Conservation (phyloP, 2,329 filamentous ascomycete species). For the Epichloe elymi region DNA sequence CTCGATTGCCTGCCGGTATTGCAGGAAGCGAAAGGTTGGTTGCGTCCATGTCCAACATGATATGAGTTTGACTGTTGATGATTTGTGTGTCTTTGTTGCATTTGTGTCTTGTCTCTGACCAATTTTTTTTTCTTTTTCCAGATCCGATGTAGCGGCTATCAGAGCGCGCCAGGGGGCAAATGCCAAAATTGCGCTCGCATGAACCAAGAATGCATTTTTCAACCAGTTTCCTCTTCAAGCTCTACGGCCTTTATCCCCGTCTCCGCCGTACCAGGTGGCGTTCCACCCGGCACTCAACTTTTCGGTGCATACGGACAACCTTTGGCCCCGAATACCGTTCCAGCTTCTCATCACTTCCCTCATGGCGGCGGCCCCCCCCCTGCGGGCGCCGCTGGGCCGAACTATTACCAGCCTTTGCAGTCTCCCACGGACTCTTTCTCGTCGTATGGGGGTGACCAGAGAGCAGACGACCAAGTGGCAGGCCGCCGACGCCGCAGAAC, state of each 20-base stretch:
- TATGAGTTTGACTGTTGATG: background rate
- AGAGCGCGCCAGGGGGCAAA: slow-evolving; percentile 46
- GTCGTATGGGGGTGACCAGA: slow-evolving; percentile 21
- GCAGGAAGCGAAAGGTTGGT: slow-evolving; percentile 45
- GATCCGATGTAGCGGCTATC: slow-evolving; percentile 50
- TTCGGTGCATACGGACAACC: slow-evolving; percentile 47
- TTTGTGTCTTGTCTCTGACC: slow-evolving; percentile 1
- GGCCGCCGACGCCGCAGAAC: slow-evolving; percentile 24
- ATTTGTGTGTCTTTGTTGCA: no score
- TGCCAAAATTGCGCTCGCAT: slow-evolving; percentile 49
- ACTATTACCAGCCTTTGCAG: slow-evolving; percentile 29
- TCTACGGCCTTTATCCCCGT: slow-evolving; percentile 47
- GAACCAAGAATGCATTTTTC: slow-evolving; percentile 48
- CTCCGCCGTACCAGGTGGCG: slow-evolving; percentile 42
- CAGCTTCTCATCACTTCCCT: slow-evolving; percentile 12
- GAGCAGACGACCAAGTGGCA: slow-evolving; percentile 18
- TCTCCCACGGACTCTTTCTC: slow-evolving; percentile 32
- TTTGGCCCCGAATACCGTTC: slow-evolving; percentile 24
- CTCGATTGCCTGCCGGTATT: slow-evolving; percentile 47
- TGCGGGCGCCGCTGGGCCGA: slow-evolving; percentile 19
- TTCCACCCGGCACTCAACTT: slow-evolving; percentile 41
- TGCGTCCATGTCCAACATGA: slow-evolving; percentile 3
- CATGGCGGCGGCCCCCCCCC: slow-evolving; percentile 11
- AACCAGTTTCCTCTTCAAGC: slow-evolving; percentile 42
- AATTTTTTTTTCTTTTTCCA: slow-evolving; percentile 11